Conservation (phyloP, 75 land plant species). For the Cupressus sempervirens region DNA sequence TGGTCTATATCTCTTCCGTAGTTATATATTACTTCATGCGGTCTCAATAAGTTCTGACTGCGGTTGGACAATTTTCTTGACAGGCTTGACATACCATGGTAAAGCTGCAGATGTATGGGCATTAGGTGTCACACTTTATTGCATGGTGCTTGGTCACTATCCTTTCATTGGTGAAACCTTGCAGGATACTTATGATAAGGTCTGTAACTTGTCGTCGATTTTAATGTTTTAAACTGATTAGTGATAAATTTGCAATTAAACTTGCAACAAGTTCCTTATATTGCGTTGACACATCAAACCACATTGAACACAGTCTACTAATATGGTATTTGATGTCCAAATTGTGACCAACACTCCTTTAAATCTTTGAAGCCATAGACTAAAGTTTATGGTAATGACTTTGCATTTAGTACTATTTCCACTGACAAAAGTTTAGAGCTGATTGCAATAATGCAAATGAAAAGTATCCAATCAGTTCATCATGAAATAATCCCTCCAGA, state of each 20-base stretch:
- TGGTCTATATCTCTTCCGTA: neutral
- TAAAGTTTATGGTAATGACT: neutral
- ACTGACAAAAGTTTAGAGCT: neutral
- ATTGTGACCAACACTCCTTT: neutral
- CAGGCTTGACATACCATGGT: conserved; percentile 88
- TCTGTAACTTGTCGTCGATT: conserved; percentile 9
- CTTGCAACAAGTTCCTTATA: neutral
- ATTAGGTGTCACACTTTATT: conserved; percentile 87
- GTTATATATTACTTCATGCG: neutral
- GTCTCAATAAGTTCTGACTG: neutral
- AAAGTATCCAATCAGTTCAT: neutral
- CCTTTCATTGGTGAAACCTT: conserved; percentile 91
- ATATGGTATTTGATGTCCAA: neutral
- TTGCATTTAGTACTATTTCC: neutral
- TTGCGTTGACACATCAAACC: neutral
- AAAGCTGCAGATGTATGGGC: conserved; percentile 96
- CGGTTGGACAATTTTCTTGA: neutral
- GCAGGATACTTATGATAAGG: conserved; percentile 91
- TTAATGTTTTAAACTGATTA: neutral
- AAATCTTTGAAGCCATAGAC: neutral
- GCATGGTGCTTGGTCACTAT: conserved; percentile 80
- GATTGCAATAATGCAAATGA: neutral
- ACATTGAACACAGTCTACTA: neutral
- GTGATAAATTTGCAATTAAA: conserved; percentile 7
- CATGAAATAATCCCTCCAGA: neutral